Evolutionary conservation across 116 monocot species (phyloP).

Genomic region (Cymodocea nodosa): DNA sequence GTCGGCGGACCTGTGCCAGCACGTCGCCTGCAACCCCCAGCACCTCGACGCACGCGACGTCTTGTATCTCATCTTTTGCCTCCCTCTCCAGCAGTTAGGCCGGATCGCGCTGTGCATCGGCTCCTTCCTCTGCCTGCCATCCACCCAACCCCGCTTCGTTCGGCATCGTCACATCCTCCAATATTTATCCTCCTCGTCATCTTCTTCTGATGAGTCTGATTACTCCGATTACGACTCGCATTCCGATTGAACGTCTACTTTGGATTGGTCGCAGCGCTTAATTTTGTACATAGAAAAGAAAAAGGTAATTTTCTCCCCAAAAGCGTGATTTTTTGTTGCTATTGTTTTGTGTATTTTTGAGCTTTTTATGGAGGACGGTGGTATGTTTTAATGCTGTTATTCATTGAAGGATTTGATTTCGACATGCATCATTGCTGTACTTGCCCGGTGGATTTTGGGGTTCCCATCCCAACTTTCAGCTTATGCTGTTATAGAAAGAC

Average conservation of each 20-base stretch:
- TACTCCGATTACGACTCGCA: conserved; percentile 4
- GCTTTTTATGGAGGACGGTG: no score
- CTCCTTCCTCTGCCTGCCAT: conserved; percentile 56
- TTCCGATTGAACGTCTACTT: conserved; percentile 6
- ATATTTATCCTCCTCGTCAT: background rate
- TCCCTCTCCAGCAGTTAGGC: conserved; percentile 43
- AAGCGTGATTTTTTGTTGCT: no score
- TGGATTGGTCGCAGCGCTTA: no score
- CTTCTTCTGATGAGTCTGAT: conserved; percentile 9
- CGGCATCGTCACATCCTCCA: background rate
- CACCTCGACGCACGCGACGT: conserved; percentile 32
- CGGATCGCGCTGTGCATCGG: conserved; percentile 40
- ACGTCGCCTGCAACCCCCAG: conserved; percentile 41
- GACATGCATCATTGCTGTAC: no score
- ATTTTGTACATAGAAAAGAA: no score
- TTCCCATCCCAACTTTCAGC: no score
- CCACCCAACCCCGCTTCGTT: background rate
- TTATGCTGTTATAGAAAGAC: no score
- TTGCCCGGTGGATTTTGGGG: no score
- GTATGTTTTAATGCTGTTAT: no score
- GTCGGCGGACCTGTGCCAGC: conserved; percentile 52
- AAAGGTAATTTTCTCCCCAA: no score
- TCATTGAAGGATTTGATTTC: no score
- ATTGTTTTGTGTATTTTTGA: no score
- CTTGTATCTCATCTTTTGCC: conserved; percentile 41